Base-by-base conservation (phyloP, 2,329 filamentous ascomycete species). In the Hypoxylon sp. region DNA sequence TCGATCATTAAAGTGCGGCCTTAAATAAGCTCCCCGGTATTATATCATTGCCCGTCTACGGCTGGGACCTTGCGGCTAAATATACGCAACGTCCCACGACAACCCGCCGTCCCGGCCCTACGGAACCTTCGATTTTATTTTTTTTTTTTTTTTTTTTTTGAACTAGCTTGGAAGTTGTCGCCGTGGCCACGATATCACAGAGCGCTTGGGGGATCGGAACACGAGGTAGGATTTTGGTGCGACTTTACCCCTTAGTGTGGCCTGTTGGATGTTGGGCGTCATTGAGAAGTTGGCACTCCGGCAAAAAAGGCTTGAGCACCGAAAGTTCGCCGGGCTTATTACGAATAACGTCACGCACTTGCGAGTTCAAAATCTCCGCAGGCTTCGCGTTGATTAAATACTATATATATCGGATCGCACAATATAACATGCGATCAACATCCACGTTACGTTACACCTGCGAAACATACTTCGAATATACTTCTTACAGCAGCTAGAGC, bases 51-150 rank as follows among this genome's bases (percentile, higher is more conserved):
- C 20, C 59, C 50, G 44, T 26, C 62, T 13, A 62, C 62, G 65
- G 65, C 58, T 62, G 62, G 59, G 55, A 59, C 64, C 49, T 57
- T 64, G 61, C 64, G 64, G 64, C 64, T 67, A 67, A 67, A 67
- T 65, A 48, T 44, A 48, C 49, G 58, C 58, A 24, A 65, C 62
- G 58, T 65, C 55, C 52, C 54, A 62, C 57, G 34, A 44, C 49
- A 48, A 48, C 48, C 64, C 61, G 57, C 46, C 34, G 54, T 59
- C 41, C 52, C 57, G 61, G 57, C 19, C 51, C 32, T 64, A 20
- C 64, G 61, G 61, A 62, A 53, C 53, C 19, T 46, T 46, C 39
- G 52, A n/a, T n/a, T n/a, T n/a, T n/a, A n/a, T n/a, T n/a, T n/a
- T n/a, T n/a, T n/a, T n/a, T n/a, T n/a, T n/a, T n/a, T n/a, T n/a